Percentiles rank a stretch among this genome's conserved stretches.
Conservation (phyloP, 345 rosid species). For the Boechera divaricarpa region DNA sequence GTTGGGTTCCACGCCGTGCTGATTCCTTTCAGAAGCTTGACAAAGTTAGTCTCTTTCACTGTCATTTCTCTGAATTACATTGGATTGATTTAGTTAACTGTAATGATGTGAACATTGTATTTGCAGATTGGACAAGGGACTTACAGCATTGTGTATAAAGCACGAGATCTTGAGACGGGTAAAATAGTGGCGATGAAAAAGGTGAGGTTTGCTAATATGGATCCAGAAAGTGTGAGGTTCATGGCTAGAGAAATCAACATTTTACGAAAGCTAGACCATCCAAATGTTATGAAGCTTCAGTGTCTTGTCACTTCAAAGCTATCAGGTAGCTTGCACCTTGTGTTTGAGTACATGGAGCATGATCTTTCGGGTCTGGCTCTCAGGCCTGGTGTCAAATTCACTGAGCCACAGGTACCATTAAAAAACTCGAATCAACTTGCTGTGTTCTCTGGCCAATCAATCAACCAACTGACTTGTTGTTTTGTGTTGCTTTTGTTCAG, state of each 20-base stretch:
- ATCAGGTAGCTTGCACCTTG: slow-evolving; percentile 80
- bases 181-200: slow-evolving; percentile 91
- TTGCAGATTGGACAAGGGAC: slow-evolving; percentile 97
- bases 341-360: slow-evolving; percentile 96
- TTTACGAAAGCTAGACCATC: slow-evolving; percentile 83
- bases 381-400: slow-evolving; percentile 73
- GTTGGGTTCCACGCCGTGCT: slow-evolving; percentile 75
- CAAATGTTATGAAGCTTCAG: slow-evolving; percentile 86
- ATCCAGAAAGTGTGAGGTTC: slow-evolving; percentile 88
- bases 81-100: not conserved
- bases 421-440: not conserved
- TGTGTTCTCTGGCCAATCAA: slow-evolving; percentile 7
- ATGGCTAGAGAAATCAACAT: slow-evolving; percentile 95
- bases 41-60: slow-evolving; percentile 54
- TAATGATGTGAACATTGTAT: slow-evolving; percentile 11
- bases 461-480: not conserved
- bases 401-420: slow-evolving; percentile 70
- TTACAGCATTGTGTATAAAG: slow-evolving; percentile 83
- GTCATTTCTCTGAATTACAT: not conserved
- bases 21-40: slow-evolving; percentile 89
- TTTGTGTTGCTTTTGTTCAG: slow-evolving; percentile 41
- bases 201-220: slow-evolving; percentile 87
- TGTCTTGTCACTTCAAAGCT: slow-evolving; percentile 77
- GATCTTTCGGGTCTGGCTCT: slow-evolving; percentile 88
- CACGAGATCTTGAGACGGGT: slow-evolving; percentile 71